Conservation (phyloP, 2,329 filamentous ascomycete species). For the Fusarium sp. region DNA sequence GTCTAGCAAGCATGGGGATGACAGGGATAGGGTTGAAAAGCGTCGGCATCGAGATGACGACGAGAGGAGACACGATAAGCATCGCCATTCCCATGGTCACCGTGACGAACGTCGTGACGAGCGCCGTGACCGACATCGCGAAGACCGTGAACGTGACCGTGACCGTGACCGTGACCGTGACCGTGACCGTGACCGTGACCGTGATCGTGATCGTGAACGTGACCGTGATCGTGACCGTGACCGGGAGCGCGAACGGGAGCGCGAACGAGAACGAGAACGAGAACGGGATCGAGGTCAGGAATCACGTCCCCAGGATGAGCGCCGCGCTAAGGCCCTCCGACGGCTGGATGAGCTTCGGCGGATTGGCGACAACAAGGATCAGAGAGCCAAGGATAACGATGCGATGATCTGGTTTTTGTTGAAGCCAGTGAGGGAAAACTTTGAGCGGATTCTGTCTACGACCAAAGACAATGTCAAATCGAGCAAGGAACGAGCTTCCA, state of each 20-base stretch:
- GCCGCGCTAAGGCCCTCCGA: slow-evolving; percentile 58
- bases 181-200: slow-evolving; percentile 43
- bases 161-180: slow-evolving; percentile 53
- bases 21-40: slow-evolving; percentile 54
- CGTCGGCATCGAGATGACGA: slow-evolving; percentile 45
- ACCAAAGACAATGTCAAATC: slow-evolving; percentile 75
- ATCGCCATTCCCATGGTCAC: slow-evolving; percentile 39
- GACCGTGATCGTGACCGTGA: slow-evolving; percentile 48
- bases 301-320: slow-evolving; percentile 57
- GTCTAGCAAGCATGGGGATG: slow-evolving; percentile 55
- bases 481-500: slow-evolving; percentile 73
- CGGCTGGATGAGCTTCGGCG: slow-evolving; percentile 61
- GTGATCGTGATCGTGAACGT: slow-evolving; percentile 52
- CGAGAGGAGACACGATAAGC: slow-evolving; percentile 42
- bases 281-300: slow-evolving; percentile 48
- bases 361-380: slow-evolving; percentile 66
- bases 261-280: slow-evolving; percentile 43
- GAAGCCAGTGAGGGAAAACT: slow-evolving; percentile 73
- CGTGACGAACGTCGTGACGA: slow-evolving; percentile 38
- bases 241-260: slow-evolving; percentile 40
- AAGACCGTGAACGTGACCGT: slow-evolving; percentile 43
- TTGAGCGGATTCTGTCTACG: slow-evolving; percentile 72
- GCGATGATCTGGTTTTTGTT: slow-evolving; percentile 66
- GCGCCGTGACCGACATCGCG: slow-evolving; percentile 39
- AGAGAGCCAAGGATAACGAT: slow-evolving; percentile 62